A percentile compares a stretch with the other conserved stretches of the same genome.
Evolutionary conservation across 805 yeast genomes (phyloP).

Genomic region (Zygosaccharomyces rouxii): DNA sequence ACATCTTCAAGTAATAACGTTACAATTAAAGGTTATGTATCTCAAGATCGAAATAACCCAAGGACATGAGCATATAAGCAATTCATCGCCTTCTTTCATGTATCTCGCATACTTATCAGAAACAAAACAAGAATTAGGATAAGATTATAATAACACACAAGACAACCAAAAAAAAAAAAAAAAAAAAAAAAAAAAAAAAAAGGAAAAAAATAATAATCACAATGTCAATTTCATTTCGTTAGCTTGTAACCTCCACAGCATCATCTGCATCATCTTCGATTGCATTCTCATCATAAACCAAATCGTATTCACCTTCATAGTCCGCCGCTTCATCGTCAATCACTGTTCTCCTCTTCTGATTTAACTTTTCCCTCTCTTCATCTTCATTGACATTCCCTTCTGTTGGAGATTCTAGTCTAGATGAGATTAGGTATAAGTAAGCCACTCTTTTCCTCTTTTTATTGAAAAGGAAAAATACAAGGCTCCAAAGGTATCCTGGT

Average conservation of each 20-base stretch:
- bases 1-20: background rate
- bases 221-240: background rate
- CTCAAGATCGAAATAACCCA: background rate
- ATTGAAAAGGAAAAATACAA: conserved; percentile 89
- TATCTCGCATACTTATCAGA: background rate
- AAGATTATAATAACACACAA: background rate
- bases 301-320: conserved; percentile 44
- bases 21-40: background rate
- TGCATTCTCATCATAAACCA: conserved; percentile 40
- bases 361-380: conserved; percentile 26
- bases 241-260: conserved; percentile 8
- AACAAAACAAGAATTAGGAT: background rate
- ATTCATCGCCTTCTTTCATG: background rate
- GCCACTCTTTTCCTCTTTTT: conserved; percentile 90
- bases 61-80: background rate
- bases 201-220: background rate
- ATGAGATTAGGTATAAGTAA: conserved; percentile 66
- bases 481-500: conserved; percentile 41
- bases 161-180: background rate
- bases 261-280: conserved; percentile 36
- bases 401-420: conserved; percentile 38
- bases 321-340: conserved; percentile 40
- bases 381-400: conserved; percentile 38
- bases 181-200: background rate
- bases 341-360: conserved; percentile 29